Base-by-base conservation (phyloP, 345 rosid species). In the Zanthoxylum bungeanum region DNA sequence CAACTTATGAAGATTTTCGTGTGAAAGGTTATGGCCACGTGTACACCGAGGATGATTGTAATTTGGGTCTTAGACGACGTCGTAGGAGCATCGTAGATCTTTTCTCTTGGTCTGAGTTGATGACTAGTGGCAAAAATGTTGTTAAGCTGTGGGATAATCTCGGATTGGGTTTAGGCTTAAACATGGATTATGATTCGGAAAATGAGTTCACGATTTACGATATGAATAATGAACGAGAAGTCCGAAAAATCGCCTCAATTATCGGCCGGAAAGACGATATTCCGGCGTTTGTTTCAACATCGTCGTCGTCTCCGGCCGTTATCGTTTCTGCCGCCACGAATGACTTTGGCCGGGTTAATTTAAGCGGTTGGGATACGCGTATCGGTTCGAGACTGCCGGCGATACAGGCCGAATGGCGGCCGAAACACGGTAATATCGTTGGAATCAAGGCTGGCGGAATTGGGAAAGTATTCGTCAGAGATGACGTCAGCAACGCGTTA, bases 331-430 rank as follows among this genome's bases (percentile, higher is more conserved):
- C 86, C 10, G 84, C 76, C 21, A 53, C 53, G 53, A 84, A 53
- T 25, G 66, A 66, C 2, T 39, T 68, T 1, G 80, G 83, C 17
- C 57, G 39, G 14, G 74, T 83, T 16, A 46, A 71, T 22, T 51
- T 93, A 24, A 57, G 77, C 33, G 81, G 86, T 42, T 89, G 97
- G 94, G 98, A 93, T 81, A 55, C 73, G 53, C 95, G 98, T 11
- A 75, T 68, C 0, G 81, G 80, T 0, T 69, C 73, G 16, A 47
- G 69, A 65, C 37, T 80, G 24, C 96, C 98, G 65, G 78, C 83
- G 47, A 80, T 93, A 21, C 58, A 86, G 3, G 91, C 89, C 7
- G 98, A 90, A 33, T 89, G 95, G 92, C 74, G 74, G 56, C 87
- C 86, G 11, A 76, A 53, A 42, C 66, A 65, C 4, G 87, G 80